Evolutionary conservation across 805 yeast species (phyloP).

Genomic region (Ogataea pini): DNA sequence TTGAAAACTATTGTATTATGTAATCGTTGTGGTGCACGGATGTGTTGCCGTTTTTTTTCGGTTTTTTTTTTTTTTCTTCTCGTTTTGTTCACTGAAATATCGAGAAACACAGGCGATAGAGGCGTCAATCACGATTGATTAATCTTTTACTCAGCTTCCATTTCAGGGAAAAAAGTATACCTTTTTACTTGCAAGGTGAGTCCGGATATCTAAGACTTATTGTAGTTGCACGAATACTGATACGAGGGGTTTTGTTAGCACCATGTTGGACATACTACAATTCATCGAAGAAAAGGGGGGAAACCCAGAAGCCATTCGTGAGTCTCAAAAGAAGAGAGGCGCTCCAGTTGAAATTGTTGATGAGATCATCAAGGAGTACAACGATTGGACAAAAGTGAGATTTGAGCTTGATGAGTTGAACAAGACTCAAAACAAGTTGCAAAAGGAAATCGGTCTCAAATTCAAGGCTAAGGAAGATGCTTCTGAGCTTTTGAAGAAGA

Average conservation of each 20-base stretch:
- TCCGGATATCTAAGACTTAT: neutral
- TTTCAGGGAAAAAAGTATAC: neutral
- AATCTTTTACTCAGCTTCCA: no score
- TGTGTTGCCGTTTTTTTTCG: neutral
- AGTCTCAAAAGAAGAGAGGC: slow-evolving; percentile 92
- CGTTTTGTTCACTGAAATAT: neutral
- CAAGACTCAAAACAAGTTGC: slow-evolving; percentile 84
- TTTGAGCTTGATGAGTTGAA: slow-evolving; percentile 89
- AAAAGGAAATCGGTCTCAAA: slow-evolving; percentile 89
- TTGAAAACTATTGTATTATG: neutral
- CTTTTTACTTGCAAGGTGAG: neutral
- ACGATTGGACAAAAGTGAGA: slow-evolving; percentile 86
- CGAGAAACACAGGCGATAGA: neutral
- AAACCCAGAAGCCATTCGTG: slow-evolving; percentile 82
- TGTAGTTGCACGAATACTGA: neutral
- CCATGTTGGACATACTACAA: slow-evolving; percentile 88
- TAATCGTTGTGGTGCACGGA: neutral
- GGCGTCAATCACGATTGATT: neutral
- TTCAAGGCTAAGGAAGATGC: slow-evolving; percentile 97
- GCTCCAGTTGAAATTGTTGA: slow-evolving; percentile 94
- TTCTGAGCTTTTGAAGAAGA: slow-evolving; percentile 72
- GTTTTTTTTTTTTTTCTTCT: slow-evolving; percentile 1
- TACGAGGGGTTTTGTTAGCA: slow-evolving; percentile 2
- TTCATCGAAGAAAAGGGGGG: slow-evolving; percentile 98
- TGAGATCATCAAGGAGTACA: slow-evolving; percentile 88